phyloP scores from a whole-genome alignment of 2,329 filamentous ascomycete species.

The Colletotrichum sp. region DNA sequence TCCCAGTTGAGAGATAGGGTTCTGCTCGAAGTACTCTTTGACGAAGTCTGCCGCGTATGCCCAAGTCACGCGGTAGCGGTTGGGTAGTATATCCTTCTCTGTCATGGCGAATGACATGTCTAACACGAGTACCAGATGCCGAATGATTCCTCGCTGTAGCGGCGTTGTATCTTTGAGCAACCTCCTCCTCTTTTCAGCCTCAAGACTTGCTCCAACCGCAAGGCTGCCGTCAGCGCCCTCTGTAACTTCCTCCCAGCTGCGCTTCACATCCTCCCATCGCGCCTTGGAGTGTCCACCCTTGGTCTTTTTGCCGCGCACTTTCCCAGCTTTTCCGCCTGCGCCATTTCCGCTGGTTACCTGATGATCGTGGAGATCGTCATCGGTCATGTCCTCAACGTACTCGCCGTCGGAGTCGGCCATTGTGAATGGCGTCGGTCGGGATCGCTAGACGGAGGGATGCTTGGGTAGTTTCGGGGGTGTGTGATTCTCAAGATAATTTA shows the following conservation, averaged over 20 bases:
- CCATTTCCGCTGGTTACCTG: slow-evolving; percentile 36
- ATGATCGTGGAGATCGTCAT: slow-evolving; percentile 65
- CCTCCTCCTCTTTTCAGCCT: slow-evolving; percentile 81
- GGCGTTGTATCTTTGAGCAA: slow-evolving; percentile 93
- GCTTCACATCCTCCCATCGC: slow-evolving; percentile 70
- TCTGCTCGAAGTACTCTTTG: slow-evolving; percentile 96
- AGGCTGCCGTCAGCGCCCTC: slow-evolving; percentile 82
- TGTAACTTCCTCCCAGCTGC: slow-evolving; percentile 75
- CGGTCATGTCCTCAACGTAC: slow-evolving; percentile 68
- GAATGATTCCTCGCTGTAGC: slow-evolving; percentile 93
- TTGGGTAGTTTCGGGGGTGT: not conserved
- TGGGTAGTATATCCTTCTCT: slow-evolving; percentile 93
- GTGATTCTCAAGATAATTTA: not conserved
- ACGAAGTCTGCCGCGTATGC: slow-evolving; percentile 88
- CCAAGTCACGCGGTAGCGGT: slow-evolving; percentile 80
- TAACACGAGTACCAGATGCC: slow-evolving; percentile 89
- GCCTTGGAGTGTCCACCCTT: slow-evolving; percentile 48
- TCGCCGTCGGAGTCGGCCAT: slow-evolving; percentile 80
- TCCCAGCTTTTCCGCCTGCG: not conserved
- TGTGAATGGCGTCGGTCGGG: slow-evolving; percentile 12
- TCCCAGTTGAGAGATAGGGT: slow-evolving; percentile 94
- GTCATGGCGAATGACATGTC: slow-evolving; percentile 94
- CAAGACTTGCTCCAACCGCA: slow-evolving; percentile 74
- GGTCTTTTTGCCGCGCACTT: slow-evolving; percentile 27
- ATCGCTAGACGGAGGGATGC: not conserved